Evolutionary conservation across 305 asterid genomes (phyloP).

Genomic region (Solanum hybrid): DNA sequence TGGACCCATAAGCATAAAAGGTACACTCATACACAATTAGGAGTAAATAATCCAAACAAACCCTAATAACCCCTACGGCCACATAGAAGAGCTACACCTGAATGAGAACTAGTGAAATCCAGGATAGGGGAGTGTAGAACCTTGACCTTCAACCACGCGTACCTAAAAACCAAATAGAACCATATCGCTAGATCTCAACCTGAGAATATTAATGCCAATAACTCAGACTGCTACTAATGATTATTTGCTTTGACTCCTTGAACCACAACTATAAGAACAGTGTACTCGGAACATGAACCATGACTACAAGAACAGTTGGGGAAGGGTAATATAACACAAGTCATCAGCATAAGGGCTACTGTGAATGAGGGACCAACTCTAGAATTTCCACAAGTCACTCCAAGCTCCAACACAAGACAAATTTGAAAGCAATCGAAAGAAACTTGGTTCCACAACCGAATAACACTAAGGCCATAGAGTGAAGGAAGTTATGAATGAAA

Average conservation of each 20-base stretch:
- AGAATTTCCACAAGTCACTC: background rate
- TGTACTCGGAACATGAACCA: background rate
- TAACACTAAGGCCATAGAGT: background rate
- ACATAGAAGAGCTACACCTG: background rate
- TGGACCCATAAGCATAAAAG: background rate
- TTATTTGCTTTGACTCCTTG: background rate
- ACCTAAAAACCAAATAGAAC: background rate
- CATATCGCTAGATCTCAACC: background rate
- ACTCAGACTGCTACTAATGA: background rate
- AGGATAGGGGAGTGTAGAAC: background rate
- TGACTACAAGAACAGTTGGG: background rate
- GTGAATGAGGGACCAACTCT: background rate
- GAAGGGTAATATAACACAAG: background rate
- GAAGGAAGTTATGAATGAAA: background rate
- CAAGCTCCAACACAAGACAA: background rate
- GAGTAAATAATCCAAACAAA: background rate
- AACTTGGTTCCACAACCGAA: background rate
- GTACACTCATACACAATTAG: background rate
- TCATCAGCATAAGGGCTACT: background rate
- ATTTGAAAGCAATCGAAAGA: background rate
- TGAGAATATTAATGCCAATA: background rate
- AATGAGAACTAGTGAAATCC: background rate
- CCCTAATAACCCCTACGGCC: background rate
- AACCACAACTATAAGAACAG: background rate
- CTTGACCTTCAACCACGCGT: too few species aligned